Evolutionary conservation across 495 filamentous ascomycete species (phyloP), one percentile per base, ranked within the genome.

Genomic region (Tuber umbilicatum): DNA sequence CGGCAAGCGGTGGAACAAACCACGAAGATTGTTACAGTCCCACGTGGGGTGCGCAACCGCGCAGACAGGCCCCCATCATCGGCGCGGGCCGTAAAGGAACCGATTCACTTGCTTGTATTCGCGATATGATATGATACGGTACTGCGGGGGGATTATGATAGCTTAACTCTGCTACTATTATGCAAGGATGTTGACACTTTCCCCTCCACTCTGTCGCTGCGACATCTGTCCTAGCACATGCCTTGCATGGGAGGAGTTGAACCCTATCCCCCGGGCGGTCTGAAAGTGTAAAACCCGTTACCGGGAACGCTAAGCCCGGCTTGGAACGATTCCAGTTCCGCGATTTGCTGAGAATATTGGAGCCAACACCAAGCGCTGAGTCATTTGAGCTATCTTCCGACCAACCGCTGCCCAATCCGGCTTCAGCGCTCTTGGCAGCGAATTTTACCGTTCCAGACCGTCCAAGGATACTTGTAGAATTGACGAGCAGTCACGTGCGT

Each of bases 41-140:
- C 55, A 64, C 55, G 55, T 64, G 55, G 55, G 31, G 55, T 10
- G 27, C 55, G 55, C 23, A 27, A 64, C 12, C 27, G 17, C 27
- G 27, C 55, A 35, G 55, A 27, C 55, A 64, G 35, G 27, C 55
- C 27, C 55, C 55, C 27, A 17, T 64, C 27, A 64, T 64, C 55
- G 55, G 55, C 12, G 55, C 55, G 55, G 55, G 55, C 55, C 55
- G 55, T 64, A 64, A 64, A 64, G 55, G 55, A 64, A 64, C 55
- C n/a, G 50, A 60, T 64, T 64, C 27, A 64, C 55, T 16, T 64
- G 31, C 55, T 64, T 35, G 27, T 60, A 35, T 64, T 64, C 27
- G 55, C 55, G 55, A 64, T 64, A 35, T 64, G 55, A 64, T 17
- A 64, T 64, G 47, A 55, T 55, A n/a, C 27, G 47, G 27, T 55